Conservation (phyloP, 805 yeast genomes). For the Candida ovalis region DNA sequence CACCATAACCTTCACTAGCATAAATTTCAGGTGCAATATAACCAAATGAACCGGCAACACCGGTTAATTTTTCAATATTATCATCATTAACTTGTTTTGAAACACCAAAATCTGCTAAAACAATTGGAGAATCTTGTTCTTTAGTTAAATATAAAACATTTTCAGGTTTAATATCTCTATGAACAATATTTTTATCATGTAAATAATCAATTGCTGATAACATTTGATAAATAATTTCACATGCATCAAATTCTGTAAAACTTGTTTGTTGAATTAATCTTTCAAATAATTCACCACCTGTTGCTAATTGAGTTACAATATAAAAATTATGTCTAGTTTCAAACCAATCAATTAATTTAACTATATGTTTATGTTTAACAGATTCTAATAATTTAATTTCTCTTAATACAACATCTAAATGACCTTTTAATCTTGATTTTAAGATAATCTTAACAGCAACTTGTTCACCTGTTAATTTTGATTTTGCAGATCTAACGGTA, state of each 20-base stretch:
- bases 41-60: constrained; percentile 75
- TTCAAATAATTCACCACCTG: constrained; percentile 94
- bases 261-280: constrained; percentile 76
- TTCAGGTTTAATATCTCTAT: constrained; percentile 93
- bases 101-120: constrained; percentile 94
- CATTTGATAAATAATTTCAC: constrained; percentile 66
- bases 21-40: constrained; percentile 97
- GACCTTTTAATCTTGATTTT: constrained; percentile 77
- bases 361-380: constrained; percentile 80
- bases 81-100: constrained; percentile 58
- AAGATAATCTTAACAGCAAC: constrained; percentile 89
- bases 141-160: constrained; percentile 71
- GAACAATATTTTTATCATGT: constrained; percentile 77
- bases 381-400: constrained; percentile 69
- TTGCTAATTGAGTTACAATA: constrained; percentile 89
- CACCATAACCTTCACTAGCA: constrained; percentile 44
- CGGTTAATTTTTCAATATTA: constrained; percentile 25
- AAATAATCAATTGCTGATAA: constrained; percentile 75
- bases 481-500: constrained; percentile 72
- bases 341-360: constrained; percentile 89
- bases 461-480: constrained; percentile 47
- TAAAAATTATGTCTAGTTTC: constrained; percentile 90
- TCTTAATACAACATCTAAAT: constrained; percentile 61
- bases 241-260: constrained; percentile 88
- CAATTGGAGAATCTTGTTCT: constrained; percentile 65